phyloP scores from a whole-genome alignment of 495 filamentous ascomycete species.

The Penicillium goetzii region DNA sequence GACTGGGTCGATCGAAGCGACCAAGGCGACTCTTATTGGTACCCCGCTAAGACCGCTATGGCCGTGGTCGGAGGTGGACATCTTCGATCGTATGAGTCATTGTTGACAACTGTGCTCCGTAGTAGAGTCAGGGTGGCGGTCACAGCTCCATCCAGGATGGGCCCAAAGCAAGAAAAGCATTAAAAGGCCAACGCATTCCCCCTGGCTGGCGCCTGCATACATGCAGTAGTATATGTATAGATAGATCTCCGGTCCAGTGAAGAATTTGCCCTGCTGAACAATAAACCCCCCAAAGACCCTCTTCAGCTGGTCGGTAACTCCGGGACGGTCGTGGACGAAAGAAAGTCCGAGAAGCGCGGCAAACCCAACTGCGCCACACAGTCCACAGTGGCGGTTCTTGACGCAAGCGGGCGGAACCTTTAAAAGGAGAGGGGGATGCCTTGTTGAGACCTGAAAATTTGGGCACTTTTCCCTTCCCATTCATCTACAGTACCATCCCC shows the following conservation, averaged over 20 bases:
- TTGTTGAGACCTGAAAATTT: constrained; percentile 43
- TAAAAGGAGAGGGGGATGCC: constrained; percentile 25
- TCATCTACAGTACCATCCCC: constrained; percentile 5
- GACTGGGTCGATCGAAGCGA: constrained; percentile 9
- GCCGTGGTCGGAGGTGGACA: not conserved
- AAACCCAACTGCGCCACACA: constrained; percentile 18
- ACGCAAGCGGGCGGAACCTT: constrained; percentile 8
- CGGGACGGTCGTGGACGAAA: constrained; percentile 8
- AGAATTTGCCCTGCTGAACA: constrained; percentile 13
- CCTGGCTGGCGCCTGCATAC: constrained; percentile 14
- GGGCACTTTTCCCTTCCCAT: constrained; percentile 29
- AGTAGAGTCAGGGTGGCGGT: constrained; percentile 3
- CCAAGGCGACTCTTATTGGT: constrained; percentile 2
- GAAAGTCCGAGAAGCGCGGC: constrained; percentile 15
- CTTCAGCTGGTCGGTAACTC: constrained; percentile 22
- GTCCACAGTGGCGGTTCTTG: constrained; percentile 17
- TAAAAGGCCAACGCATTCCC: constrained; percentile 16
- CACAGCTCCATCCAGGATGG: not conserved
- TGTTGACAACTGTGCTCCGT: not conserved
- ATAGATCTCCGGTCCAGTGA: constrained; percentile 7
- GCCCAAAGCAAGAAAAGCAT: constrained; percentile 7
- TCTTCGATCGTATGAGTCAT: constrained; percentile 2
- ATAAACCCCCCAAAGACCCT: not conserved
- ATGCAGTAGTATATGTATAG: constrained; percentile 16
- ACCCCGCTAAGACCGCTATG: not conserved